These are phyloP conservation scores for Flaveria brownii DNA, from an alignment of 129 eudicot genomes.

Conservation along the genomic window DNA sequence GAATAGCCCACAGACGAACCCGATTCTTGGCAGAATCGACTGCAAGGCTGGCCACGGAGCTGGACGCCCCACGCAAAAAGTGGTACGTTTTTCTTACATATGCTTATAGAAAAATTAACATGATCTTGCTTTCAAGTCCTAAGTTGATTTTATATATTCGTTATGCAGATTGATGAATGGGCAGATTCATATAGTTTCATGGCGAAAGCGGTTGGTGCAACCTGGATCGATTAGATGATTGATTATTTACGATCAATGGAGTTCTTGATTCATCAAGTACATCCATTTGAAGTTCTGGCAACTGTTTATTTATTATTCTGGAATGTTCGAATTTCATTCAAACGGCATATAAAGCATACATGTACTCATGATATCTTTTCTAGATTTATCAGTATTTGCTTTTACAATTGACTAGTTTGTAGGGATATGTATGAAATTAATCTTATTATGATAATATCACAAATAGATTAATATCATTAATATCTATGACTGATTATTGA, in stretches of 20 bases:
- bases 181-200: conserved; percentile 47
- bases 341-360: neutral
- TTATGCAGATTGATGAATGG: conserved; percentile 49
- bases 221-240: conserved; percentile 39
- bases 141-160: neutral
- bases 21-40: conserved; percentile 50
- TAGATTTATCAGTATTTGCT: neutral
- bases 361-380: neutral
- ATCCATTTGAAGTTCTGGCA: neutral
- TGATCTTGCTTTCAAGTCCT: neutral
- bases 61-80: conserved; percentile 51
- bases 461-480: too few relatives aligned
- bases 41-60: conserved; percentile 46
- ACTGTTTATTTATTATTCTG: conserved; percentile 7
- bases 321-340: neutral
- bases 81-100: conserved; percentile 26
- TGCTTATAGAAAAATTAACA: neutral
- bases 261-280: neutral
- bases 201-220: conserved; percentile 45
- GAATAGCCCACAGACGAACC: conserved; percentile 48
- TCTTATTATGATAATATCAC: too few relatives aligned
- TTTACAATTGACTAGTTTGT: neutral
- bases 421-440: too few relatives aligned
- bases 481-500: too few relatives aligned
- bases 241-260: neutral